These are phyloP conservation scores for Neopestalotiopsis sp. DNA, from an alignment of 2,329 filamentous ascomycete species.

Conservation along the genomic window DNA sequence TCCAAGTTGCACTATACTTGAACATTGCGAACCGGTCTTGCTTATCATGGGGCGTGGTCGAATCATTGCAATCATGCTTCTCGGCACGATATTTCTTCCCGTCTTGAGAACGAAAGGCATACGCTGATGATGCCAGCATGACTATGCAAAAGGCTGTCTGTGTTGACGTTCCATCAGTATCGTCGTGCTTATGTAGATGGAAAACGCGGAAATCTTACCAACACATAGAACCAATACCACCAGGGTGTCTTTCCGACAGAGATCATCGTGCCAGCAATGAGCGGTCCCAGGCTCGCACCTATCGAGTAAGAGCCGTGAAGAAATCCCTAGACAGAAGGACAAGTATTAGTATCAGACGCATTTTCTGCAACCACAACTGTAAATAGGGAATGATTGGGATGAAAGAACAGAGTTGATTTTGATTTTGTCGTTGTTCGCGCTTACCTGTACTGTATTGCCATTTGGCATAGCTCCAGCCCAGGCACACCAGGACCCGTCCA, in stretches of 20 bases:
- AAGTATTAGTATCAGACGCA: background rate
- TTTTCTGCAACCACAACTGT: background rate
- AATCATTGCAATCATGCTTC: conserved; percentile 21
- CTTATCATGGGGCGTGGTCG: background rate
- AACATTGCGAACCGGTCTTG: conserved; percentile 33
- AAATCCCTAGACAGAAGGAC: conserved; percentile 34
- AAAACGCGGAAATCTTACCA: conserved; percentile 35
- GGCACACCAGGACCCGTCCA: conserved; percentile 51
- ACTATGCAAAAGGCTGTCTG: conserved; percentile 25
- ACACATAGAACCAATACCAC: conserved; percentile 45
- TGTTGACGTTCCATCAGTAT: background rate
- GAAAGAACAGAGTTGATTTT: background rate
- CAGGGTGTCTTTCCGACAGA: conserved; percentile 34
- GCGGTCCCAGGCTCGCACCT: conserved; percentile 44
- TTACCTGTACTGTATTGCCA: conserved; percentile 26
- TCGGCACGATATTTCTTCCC: conserved; percentile 36
- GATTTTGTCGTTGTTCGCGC: background rate
- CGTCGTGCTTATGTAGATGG: background rate
- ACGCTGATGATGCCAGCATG: conserved; percentile 34
- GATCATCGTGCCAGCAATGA: conserved; percentile 39
- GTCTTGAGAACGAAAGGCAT: conserved; percentile 45
- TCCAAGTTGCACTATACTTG: conserved; percentile 42
- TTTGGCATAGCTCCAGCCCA: conserved; percentile 45
- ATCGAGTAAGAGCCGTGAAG: conserved; percentile 46
- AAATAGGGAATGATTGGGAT: too few species aligned